phyloP scores from a whole-genome alignment of 2,329 filamentous ascomycete species.

The Hymenoscyphus fructigenus region DNA sequence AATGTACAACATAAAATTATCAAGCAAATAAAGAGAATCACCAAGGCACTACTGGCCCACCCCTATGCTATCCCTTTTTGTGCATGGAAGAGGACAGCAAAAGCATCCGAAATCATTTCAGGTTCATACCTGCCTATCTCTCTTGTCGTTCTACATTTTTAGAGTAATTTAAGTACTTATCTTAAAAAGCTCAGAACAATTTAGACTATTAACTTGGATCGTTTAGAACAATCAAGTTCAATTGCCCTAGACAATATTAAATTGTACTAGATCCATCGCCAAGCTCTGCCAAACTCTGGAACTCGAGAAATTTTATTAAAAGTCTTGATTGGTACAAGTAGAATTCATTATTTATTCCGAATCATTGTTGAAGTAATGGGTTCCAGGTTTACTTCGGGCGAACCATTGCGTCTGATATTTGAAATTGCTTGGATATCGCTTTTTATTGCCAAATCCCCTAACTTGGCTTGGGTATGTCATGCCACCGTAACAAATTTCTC shows the following conservation, averaged over 20 bases:
- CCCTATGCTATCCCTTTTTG: too few relatives aligned
- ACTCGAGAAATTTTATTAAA: not conserved
- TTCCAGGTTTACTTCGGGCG: not conserved
- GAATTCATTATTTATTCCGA: not conserved
- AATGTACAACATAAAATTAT: slow-evolving; percentile 20
- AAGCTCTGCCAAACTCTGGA: not conserved
- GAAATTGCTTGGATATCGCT: not conserved
- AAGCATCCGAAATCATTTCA: too few relatives aligned
- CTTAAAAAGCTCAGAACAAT: too few relatives aligned
- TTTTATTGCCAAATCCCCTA: not conserved
- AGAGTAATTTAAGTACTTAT: too few relatives aligned
- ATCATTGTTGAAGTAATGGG: not conserved
- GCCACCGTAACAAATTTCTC: not conserved
- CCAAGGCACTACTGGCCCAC: not conserved
- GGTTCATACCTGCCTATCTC: too few relatives aligned
- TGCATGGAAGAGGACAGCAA: too few relatives aligned
- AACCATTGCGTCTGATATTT: not conserved
- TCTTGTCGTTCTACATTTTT: too few relatives aligned
- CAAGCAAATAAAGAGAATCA: not conserved
- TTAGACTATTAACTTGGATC: too few relatives aligned
- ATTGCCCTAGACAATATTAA: too few relatives aligned
- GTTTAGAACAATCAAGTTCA: too few relatives aligned
- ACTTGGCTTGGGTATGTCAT: not conserved
- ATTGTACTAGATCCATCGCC: not conserved
- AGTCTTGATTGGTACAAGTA: not conserved